Percentiles rank a stretch among this genome's conserved stretches.
Evolutionary conservation across 1,139 yeast genomes (phyloP).

Genomic region (Yamadazyma sp.): DNA sequence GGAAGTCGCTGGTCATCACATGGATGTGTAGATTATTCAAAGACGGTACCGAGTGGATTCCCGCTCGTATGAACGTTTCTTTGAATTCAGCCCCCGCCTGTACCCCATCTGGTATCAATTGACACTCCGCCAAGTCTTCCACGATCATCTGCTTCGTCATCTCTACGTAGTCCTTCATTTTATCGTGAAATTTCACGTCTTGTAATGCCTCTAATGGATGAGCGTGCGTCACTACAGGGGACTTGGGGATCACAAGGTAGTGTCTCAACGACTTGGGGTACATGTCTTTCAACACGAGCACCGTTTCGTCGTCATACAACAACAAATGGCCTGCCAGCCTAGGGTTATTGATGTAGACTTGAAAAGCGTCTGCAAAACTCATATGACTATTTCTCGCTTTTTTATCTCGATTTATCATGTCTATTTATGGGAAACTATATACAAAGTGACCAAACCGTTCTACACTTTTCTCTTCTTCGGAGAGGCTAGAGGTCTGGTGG

Average conservation of each 20-base stretch:
- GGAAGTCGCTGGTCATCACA: conserved; percentile 64
- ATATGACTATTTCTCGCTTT: conserved; percentile 15
- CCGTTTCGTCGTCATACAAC: conserved; percentile 50
- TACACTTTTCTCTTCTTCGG: conserved; percentile 19
- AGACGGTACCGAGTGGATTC: conserved; percentile 74
- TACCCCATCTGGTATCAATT: conserved; percentile 13
- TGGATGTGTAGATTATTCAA: conserved; percentile 70
- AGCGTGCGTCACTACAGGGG: conserved; percentile 30
- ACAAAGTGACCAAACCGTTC: conserved; percentile 1
- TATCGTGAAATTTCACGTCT: conserved; percentile 29
- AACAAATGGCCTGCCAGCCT: conserved; percentile 20
- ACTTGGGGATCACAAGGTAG: conserved; percentile 60
- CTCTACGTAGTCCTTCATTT: conserved; percentile 39
- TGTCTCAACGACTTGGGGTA: conserved; percentile 69
- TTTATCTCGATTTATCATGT: neutral
- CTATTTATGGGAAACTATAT: no score
- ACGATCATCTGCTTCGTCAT: conserved; percentile 41
- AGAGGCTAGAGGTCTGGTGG: conserved; percentile 6
- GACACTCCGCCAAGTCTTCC: conserved; percentile 32
- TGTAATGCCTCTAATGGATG: conserved; percentile 59
- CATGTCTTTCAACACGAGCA: conserved; percentile 56
- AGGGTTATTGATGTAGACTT: conserved; percentile 34
- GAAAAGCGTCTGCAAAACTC: conserved; percentile 37
- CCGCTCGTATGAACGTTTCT: conserved; percentile 48
- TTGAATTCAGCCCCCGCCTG: conserved; percentile 20